Conservation (phyloP, 163 green algal genomes). For the Dunaliella salina region DNA sequence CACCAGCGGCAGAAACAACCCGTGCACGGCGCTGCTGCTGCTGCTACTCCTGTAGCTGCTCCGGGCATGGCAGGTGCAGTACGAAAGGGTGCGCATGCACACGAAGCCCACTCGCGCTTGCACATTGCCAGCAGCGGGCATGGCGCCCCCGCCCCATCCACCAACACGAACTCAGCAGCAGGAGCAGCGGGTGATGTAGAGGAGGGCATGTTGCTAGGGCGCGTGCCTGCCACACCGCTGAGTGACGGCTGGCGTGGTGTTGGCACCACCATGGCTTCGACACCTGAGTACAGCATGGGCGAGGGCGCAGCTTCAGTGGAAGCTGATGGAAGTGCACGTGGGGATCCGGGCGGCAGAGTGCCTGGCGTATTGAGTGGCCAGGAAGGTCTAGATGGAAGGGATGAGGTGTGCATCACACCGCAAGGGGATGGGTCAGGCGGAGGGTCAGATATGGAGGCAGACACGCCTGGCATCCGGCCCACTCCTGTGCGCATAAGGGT, state of each 20-base stretch:
- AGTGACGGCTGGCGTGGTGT: no score
- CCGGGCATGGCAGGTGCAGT: neutral
- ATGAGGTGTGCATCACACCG: neutral
- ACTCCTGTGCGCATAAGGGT: neutral
- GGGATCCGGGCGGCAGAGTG: no score
- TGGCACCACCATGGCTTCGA: neutral
- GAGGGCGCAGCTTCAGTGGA: no score
- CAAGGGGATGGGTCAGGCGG: neutral
- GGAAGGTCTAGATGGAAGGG: no score
- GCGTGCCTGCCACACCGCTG: neutral
- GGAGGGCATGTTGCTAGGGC: neutral
- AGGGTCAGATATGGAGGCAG: constrained; percentile 20
- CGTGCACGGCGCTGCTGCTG: neutral
- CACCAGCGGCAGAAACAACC: neutral
- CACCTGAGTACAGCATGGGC: neutral
- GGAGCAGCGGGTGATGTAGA: neutral
- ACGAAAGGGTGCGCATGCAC: no score
- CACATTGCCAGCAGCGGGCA: no score
- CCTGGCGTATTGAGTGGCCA: no score
- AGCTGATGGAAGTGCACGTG: no score
- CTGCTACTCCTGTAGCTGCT: neutral
- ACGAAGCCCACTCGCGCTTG: no score
- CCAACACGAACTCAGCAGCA: neutral
- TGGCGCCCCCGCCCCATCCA: no score
- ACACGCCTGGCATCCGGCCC: neutral